Evolutionary conservation across 192 early-diverging fungal species (phyloP).

Genomic region (Gryganskiella cystojenkinii): DNA sequence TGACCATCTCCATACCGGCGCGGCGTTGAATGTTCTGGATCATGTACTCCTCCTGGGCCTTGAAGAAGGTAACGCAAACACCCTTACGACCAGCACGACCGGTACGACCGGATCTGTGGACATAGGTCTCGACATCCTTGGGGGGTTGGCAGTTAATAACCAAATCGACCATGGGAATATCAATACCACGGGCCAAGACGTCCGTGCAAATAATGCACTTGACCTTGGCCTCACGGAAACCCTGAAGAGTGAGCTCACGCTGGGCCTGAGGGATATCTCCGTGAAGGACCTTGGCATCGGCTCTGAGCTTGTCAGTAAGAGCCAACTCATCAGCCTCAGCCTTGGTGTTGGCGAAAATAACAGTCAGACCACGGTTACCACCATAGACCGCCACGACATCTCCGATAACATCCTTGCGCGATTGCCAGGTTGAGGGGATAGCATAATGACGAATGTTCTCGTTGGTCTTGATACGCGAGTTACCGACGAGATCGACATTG

Average conservation of each 20-base stretch:
- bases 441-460: conserved; percentile 87
- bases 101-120: conserved; percentile 95
- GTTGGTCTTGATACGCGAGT: conserved; percentile 90
- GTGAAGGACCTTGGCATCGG: conserved; percentile 85
- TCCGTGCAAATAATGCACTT: conserved; percentile 92
- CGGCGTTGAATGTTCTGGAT: conserved; percentile 78
- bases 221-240: conserved; percentile 89
- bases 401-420: conserved; percentile 90
- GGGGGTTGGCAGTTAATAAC: conserved; percentile 98
- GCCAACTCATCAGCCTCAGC: conserved; percentile 86
- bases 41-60: conserved; percentile 86
- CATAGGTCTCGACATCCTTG: conserved; percentile 92
- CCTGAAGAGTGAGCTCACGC: conserved; percentile 84
- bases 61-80: conserved; percentile 94
- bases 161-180: conserved; percentile 96
- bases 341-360: conserved; percentile 97
- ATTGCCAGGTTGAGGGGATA: conserved; percentile 89
- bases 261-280: conserved; percentile 86
- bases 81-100: conserved; percentile 92
- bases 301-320: conserved; percentile 79
- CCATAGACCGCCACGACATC: conserved; percentile 96
- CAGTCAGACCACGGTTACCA: conserved; percentile 76
- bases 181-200: conserved; percentile 94
- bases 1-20: conserved; percentile 85
- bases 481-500: conserved; percentile 86